Evolutionary conservation across 768 basidiomycete species (phyloP), one percentile per base, ranked within the genome.

Genomic region (Lactifluus subvellereus): DNA sequence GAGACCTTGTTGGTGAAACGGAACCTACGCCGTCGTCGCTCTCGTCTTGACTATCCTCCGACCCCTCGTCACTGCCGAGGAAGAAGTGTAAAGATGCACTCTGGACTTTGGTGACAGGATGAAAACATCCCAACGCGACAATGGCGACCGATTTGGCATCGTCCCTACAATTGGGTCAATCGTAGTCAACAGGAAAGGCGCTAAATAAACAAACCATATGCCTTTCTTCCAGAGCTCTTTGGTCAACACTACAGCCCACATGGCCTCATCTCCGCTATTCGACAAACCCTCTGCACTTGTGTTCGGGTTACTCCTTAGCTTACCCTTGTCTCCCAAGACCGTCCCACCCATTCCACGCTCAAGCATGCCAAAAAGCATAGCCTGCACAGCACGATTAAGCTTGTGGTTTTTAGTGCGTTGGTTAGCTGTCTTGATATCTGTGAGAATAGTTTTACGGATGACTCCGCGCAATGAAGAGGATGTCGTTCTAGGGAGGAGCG

Each of bases 211-310:
- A 20, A 60, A 87, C 94, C 97, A 99, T 32, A 94, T 82, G 45
- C 86, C 84, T 75, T 95, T 98, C 71, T 83, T 83, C 97, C 96
- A 98, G 14, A 98, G 78, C 69, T 98, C 94, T 73, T 91, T 90
- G 18, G 93, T 91, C 58, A 98, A 75, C 48, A 95, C 87, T 54
- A 99, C 86, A 4, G 97, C 96, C 95, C 96, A 98, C 86, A 97
- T 90, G 3, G 95, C 94, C 69, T 98, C 97, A 37, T 93, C 90
- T 2, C 86, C 84, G 54, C 77, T 79, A 59, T 76, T 73, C 33
- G 74, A 72, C 13, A 74, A 71, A n/a, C 73, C 72, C 62, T 80
- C 78, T 30, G 69, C 71, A 1, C 76, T 74, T 9, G 76, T 72
- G 6, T 75, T 73, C 54, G 73, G 68, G n/a, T 71, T 69, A 33